A percentile compares a stretch with the other conserved stretches of the same genome.
phyloP scores from a whole-genome alignment of 352 stramenopile species.

The Phytopythium ostracodes region DNA sequence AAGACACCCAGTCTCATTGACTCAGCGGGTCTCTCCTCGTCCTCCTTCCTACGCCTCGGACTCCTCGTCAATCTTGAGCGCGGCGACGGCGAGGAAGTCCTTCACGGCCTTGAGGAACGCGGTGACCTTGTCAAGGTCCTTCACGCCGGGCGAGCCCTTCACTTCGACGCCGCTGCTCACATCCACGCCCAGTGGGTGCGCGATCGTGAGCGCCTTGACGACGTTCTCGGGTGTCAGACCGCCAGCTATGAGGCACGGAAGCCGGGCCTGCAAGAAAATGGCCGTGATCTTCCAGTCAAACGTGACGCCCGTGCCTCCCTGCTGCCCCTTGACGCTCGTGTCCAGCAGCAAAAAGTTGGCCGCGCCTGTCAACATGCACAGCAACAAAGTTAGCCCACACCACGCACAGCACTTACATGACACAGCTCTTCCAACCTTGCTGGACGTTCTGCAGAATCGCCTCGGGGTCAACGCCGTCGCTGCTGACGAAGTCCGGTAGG shows the following conservation, averaged over 20 bases:
- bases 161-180: constrained; percentile 95
- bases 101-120: constrained; percentile 63
- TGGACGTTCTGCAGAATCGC: constrained; percentile 67
- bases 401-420: not conserved
- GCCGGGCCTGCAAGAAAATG: constrained; percentile 82
- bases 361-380: constrained; percentile 22
- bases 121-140: constrained; percentile 56
- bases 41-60: constrained; percentile 22
- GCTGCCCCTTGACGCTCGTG: constrained; percentile 93
- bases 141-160: constrained; percentile 57
- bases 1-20: not conserved
- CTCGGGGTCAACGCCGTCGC: constrained; percentile 71
- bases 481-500: constrained; percentile 82
- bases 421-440: constrained; percentile 12
- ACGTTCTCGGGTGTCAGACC: constrained; percentile 95
- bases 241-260: constrained; percentile 96
- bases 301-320: constrained; percentile 89
- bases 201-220: constrained; percentile 75
- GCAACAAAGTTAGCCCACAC: not conserved
- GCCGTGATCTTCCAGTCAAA: constrained; percentile 97
- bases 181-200: constrained; percentile 92
- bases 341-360: constrained; percentile 94
- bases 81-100: constrained; percentile 49
- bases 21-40: not conserved
- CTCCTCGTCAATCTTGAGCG: constrained; percentile 66